Conservation (phyloP, 345 rosid genomes). For the Populus deltoides region DNA sequence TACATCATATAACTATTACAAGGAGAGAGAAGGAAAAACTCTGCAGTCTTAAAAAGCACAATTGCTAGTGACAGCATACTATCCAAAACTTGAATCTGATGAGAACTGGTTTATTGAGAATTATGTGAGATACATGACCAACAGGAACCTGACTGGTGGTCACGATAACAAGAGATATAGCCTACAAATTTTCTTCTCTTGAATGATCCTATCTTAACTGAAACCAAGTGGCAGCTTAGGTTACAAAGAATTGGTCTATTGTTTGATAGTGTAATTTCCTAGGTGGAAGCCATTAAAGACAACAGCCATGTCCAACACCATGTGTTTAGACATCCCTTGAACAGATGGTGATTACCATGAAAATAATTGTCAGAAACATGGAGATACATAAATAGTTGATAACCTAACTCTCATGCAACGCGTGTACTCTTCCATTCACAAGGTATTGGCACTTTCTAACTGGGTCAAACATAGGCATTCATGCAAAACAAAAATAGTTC, state of each 20-base stretch:
- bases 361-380: not conserved
- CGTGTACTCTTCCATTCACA: constrained; percentile 6
- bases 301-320: not conserved
- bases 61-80: not conserved
- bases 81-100: not conserved
- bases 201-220: not conserved
- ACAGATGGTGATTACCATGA: not conserved
- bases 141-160: not conserved
- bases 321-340: constrained; percentile 1
- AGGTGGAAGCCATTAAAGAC: not conserved
- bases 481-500: constrained; percentile 1
- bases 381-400: constrained; percentile 6
- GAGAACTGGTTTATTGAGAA: not conserved
- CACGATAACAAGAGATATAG: not conserved
- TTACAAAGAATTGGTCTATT: not conserved
- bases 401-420: constrained; percentile 1
- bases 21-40: not conserved
- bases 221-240: not conserved
- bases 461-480: constrained; percentile 1
- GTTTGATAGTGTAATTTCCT: not conserved
- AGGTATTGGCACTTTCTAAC: constrained; percentile 3
- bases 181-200: not conserved
- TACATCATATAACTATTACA: not conserved
- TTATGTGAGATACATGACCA: not conserved
- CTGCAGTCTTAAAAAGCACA: not conserved